phyloP scores from a whole-genome alignment of 1,284 basidiomycete species.

The Malassezia yamatoensis region DNA sequence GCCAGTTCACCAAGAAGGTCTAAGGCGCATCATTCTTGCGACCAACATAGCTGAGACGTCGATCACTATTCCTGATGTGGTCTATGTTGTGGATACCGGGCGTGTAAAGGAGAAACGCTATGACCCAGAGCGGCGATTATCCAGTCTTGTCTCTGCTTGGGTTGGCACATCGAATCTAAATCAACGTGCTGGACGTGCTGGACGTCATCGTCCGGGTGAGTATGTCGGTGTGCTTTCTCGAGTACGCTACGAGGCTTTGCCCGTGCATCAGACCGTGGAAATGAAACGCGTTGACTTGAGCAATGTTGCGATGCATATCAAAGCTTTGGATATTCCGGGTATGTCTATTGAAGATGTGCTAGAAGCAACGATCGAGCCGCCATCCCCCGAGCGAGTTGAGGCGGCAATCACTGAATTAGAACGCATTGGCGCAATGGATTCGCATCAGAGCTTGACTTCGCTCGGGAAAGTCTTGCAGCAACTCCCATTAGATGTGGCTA shows the following conservation, averaged over 20 bases:
- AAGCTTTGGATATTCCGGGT: constrained; percentile 82
- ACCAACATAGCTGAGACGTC: constrained; percentile 97
- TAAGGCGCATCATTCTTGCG: constrained; percentile 70
- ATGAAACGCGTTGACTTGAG: constrained; percentile 64
- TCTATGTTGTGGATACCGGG: constrained; percentile 82
- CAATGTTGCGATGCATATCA: constrained; percentile 65
- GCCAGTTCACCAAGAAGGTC: constrained; percentile 51
- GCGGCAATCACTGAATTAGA: constrained; percentile 72
- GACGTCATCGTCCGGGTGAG: constrained; percentile 79
- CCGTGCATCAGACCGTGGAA: constrained; percentile 80
- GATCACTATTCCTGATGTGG: constrained; percentile 76
- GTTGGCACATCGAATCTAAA: constrained; percentile 85
- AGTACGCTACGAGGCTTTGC: constrained; percentile 58
- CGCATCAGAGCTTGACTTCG: constrained; percentile 67
- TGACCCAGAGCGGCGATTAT: constrained; percentile 77
- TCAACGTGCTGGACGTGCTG: constrained; percentile 85
- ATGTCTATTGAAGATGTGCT: constrained; percentile 81
- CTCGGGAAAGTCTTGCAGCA: constrained; percentile 80
- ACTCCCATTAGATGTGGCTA: constrained; percentile 76
- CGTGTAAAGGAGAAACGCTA: constrained; percentile 87
- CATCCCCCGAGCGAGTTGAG: constrained; percentile 64
- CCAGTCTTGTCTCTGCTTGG: constrained; percentile 77
- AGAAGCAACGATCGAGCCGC: constrained; percentile 76
- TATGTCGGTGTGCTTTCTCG: constrained; percentile 77
- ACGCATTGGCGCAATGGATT: constrained; percentile 79